Conservation (phyloP, 805 yeast genomes). For the Maudiozyma barnettii region DNA sequence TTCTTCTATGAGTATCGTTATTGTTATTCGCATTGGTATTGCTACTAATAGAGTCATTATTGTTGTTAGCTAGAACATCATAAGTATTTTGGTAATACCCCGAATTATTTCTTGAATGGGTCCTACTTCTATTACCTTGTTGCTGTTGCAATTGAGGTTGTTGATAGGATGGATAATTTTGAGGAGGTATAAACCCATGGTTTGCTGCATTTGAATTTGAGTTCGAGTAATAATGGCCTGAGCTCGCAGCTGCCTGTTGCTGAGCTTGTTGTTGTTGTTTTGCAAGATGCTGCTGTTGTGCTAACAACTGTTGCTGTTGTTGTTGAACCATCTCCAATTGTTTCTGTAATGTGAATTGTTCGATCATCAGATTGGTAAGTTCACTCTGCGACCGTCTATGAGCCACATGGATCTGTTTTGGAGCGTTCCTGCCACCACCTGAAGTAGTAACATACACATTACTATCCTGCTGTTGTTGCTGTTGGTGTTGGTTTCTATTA, state of each 20-base stretch:
- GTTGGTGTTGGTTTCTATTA: not conserved
- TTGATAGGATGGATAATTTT: constrained; percentile 17
- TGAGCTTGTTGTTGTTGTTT: constrained; percentile 75
- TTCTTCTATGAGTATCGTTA: constrained; percentile 31
- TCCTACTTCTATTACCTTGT: constrained; percentile 23
- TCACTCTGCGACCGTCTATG: constrained; percentile 96
- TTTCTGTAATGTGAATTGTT: constrained; percentile 78
- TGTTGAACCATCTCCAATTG: constrained; percentile 87
- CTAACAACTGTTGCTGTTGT: constrained; percentile 72
- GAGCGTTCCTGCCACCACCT: constrained; percentile 33
- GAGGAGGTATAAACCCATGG: constrained; percentile 15
- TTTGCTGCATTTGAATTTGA: constrained; percentile 9
- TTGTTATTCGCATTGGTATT: constrained; percentile 8
- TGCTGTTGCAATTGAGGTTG: constrained; percentile 1
- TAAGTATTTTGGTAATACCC: constrained; percentile 20
- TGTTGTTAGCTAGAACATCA: constrained; percentile 1
- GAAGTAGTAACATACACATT: constrained; percentile 23
- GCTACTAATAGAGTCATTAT: not conserved
- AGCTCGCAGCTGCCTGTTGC: constrained; percentile 14
- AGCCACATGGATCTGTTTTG: constrained; percentile 78
- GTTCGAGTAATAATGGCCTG: constrained; percentile 32
- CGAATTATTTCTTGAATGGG: constrained; percentile 31
- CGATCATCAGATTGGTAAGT: constrained; percentile 84
- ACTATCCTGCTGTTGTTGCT: constrained; percentile 6
- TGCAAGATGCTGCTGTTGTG: constrained; percentile 33